These are phyloP conservation scores for Russula foetens DNA, from an alignment of 768 basidiomycete genomes.

Conservation along the genomic window DNA sequence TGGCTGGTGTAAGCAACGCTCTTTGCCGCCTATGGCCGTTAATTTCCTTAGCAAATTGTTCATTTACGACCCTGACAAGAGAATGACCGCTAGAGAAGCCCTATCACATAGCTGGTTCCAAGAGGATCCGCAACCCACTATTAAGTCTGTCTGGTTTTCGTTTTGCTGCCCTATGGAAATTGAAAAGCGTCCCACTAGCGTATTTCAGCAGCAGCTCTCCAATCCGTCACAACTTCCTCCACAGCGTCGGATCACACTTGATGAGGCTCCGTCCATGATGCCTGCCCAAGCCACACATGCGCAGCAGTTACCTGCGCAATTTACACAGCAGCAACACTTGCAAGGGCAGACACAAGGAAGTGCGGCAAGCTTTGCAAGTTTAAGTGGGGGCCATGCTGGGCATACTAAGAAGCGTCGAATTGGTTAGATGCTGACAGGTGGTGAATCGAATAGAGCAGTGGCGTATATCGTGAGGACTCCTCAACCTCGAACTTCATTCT, in stretches of 20 bases:
- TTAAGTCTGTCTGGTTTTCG: conserved; percentile 48
- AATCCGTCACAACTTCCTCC: conserved; percentile 68
- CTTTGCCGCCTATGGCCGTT: conserved; percentile 55
- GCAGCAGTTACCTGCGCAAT: conserved; percentile 34
- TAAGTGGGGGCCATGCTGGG: conserved; percentile 44
- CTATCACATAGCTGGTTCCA: conserved; percentile 87
- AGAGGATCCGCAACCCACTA: conserved; percentile 79
- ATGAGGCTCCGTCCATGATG: conserved; percentile 86
- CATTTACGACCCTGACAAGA: conserved; percentile 80
- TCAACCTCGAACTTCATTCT: background rate
- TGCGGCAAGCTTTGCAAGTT: conserved; percentile 52
- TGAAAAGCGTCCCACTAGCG: conserved; percentile 36
- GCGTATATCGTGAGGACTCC: background rate
- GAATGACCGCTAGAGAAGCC: conserved; percentile 77
- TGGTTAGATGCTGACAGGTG: conserved; percentile 26
- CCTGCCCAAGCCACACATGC: conserved; percentile 42
- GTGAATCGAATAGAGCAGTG: background rate
- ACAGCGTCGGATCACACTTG: conserved; percentile 81
- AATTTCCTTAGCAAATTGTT: conserved; percentile 85
- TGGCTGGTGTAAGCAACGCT: conserved; percentile 68
- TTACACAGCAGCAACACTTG: conserved; percentile 35
- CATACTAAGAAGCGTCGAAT: conserved; percentile 50
- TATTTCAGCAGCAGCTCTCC: conserved; percentile 51
- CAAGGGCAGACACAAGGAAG: conserved; percentile 40
- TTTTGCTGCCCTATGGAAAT: background rate